These are phyloP conservation scores for Fusarium pseudocircinatum DNA, from an alignment of 2,329 filamentous ascomycete genomes.

Conservation along the genomic window DNA sequence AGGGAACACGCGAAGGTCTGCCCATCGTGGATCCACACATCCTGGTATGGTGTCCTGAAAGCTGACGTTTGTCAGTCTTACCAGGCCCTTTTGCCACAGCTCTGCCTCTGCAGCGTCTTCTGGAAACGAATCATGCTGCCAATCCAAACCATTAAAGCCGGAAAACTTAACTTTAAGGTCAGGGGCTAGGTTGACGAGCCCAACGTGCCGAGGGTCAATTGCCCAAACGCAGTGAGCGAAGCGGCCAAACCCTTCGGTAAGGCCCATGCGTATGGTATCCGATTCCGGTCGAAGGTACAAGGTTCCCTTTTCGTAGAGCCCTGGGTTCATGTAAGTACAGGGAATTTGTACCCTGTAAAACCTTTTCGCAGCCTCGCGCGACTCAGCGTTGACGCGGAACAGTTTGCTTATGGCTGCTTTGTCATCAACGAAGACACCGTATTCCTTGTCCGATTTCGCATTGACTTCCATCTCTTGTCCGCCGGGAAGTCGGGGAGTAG, in stretches of 20 bases:
- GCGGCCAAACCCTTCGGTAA: background rate
- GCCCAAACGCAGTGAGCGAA: background rate
- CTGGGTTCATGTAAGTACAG: background rate
- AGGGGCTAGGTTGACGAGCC: background rate
- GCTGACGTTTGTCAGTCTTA: background rate
- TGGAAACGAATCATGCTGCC: background rate
- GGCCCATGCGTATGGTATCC: background rate
- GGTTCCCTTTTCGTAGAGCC: background rate
- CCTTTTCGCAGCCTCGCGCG: too few species aligned
- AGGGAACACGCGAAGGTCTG: background rate
- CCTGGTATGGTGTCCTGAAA: background rate
- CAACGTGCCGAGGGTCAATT: background rate
- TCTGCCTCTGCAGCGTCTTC: background rate
- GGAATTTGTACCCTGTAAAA: background rate
- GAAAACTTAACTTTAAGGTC: background rate
- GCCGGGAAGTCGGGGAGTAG: background rate
- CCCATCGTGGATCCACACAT: background rate
- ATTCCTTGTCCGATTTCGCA: rapidly evolving
- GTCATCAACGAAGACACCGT: background rate
- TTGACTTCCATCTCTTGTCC: too few species aligned
- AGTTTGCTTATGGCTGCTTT: background rate
- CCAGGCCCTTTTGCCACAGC: background rate
- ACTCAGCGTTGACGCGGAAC: background rate
- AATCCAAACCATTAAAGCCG: background rate
- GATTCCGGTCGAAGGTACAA: background rate